A percentile compares a stretch with the other conserved stretches of the same genome.
Evolutionary conservation across 2,329 filamentous ascomycete genomes (phyloP).

Genomic region (Coleophoma cylindrospora): DNA sequence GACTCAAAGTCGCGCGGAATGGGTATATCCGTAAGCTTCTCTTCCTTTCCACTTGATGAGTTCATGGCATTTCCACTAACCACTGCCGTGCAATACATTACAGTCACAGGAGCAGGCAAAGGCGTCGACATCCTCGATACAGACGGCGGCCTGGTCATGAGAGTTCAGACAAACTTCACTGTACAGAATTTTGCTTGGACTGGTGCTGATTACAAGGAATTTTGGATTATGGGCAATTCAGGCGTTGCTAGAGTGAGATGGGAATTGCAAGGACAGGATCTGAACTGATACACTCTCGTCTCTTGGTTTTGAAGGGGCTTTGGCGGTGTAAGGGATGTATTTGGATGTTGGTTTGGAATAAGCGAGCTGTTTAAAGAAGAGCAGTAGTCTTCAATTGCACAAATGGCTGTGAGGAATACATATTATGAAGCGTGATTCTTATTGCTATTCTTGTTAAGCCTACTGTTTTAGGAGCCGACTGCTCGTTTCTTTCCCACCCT

Average conservation of each 20-base stretch:
- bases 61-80: too few relatives aligned
- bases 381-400: too few relatives aligned
- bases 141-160: slow-evolving; percentile 30
- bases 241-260: slow-evolving; percentile 31
- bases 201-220: slow-evolving; percentile 29
- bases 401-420: too few relatives aligned
- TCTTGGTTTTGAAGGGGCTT: too few relatives aligned
- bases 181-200: slow-evolving; percentile 40
- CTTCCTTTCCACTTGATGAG: too few relatives aligned
- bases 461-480: too few relatives aligned
- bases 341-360: too few relatives aligned
- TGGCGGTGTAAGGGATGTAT: too few relatives aligned
- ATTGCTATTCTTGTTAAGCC: too few relatives aligned
- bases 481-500: too few relatives aligned
- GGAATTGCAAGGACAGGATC: slow-evolving; percentile 16
- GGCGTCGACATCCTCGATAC: slow-evolving; percentile 35
- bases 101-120: slow-evolving; percentile 31
- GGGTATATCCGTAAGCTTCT: slow-evolving; percentile 22
- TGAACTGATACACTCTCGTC: slow-evolving; percentile 8
- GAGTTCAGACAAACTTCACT: slow-evolving; percentile 36
- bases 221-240: slow-evolving; percentile 34
- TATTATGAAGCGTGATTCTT: too few relatives aligned
- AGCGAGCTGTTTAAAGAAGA: too few relatives aligned
- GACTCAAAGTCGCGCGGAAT: slow-evolving; percentile 35
- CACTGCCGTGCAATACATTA: background rate